Evolutionary conservation across 2,329 filamentous ascomycete species (phyloP), one percentile per base, ranked within the genome.

Genomic region (Fusarium paranaense): DNA sequence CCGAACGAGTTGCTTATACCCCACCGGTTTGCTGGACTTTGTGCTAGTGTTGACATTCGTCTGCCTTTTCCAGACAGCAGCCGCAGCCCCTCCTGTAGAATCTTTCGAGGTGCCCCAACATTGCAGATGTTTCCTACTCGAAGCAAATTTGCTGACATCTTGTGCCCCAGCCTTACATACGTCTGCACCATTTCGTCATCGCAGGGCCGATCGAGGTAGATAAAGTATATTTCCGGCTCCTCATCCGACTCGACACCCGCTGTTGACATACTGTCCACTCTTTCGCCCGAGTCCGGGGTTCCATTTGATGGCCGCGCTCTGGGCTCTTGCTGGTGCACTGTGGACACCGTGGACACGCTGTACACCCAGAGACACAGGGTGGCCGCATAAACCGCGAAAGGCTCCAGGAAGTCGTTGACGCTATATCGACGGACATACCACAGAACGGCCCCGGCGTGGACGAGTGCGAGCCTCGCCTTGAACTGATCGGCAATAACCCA

Each of bases 391-490:
- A 75, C 58, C 3, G 70, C 62, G 27, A 73, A 74, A 18, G 73
- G 67, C 16, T 75, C 73, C 4, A 71, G 33, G 22, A 75, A 71
- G 14, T 63, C 60, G 30, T 65, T 64, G n/a, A 40, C 61, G 25
- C 73, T 75, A 14, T 75, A 73, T 10, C 72, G 64, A 4, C 72
- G 72, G 10, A 75, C 30, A 60, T 75, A 70, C 73, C 72, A 75
- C 11, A 75, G 18, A 18, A 75, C 32, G 6, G 70, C 73, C 6
- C 73, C 73, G 6, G 69, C 66, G 27, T 75, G 72, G 7, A 75
- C 32, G 16, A 75, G 52, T 22, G 72, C 62, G 6, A 75, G 25
- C n/a, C 73, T 62, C 16, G 73, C 73, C 37, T 75, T 75, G 42
- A 62, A 75, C 40, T 75, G 73, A 37, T 75, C 73, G 16, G 70